phyloP scores from a whole-genome alignment of 2,329 filamentous ascomycete genomes.

The Aspergillus sclerotialis region DNA sequence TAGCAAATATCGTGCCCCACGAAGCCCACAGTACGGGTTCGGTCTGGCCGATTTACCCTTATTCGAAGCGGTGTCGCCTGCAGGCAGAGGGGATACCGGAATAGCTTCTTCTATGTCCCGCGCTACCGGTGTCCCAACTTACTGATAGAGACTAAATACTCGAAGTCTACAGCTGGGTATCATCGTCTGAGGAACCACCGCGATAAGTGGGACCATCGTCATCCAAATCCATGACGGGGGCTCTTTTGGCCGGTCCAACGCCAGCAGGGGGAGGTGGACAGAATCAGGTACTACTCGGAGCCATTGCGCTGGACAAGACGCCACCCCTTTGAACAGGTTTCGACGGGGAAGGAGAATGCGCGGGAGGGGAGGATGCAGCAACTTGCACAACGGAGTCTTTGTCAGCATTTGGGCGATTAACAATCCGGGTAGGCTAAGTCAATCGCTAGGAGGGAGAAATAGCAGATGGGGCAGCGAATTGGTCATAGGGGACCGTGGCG shows the following conservation, averaged over 20 bases:
- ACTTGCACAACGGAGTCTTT: constrained; percentile 63
- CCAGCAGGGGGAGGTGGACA: constrained; percentile 45
- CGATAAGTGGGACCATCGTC: constrained; percentile 53
- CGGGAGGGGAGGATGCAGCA: constrained; percentile 76
- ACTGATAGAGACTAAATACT: no score
- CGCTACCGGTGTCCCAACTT: no score
- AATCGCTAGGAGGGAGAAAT: constrained; percentile 42
- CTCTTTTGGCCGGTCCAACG: constrained; percentile 34
- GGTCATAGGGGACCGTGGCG: constrained; percentile 31
- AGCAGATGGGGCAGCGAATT: constrained; percentile 23
- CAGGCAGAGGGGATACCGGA: no score
- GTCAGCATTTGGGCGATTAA: constrained; percentile 37
- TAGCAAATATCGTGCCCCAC: no score
- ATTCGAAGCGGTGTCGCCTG: no score
- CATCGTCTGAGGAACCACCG: constrained; percentile 59
- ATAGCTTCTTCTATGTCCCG: no score
- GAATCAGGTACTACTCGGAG: constrained; percentile 68
- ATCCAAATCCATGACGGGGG: constrained; percentile 41
- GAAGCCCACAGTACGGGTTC: no score
- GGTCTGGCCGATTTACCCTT: no score
- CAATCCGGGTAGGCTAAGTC: constrained; percentile 57
- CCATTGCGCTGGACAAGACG: constrained; percentile 59
- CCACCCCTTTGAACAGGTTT: constrained; percentile 30
- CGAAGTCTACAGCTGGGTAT: no score
- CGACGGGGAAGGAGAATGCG: constrained; percentile 39